Percentiles rank a stretch among this genome's conserved stretches.
phyloP scores from a whole-genome alignment of 176 grass and related monocot genomes.

The Zea mays region Zm-B73-REFERENCE-NAM-5.0 NC_050099.1:211478501-211479000 shows the following conservation, averaged over 20 bases:
- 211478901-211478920: slow-evolving; percentile 4
- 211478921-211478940: slow-evolving; percentile 18
- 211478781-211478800: slow-evolving; percentile 17
- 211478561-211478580: slow-evolving; percentile 45
- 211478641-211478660: slow-evolving; percentile 16
- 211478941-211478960: not conserved
- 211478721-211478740: slow-evolving; percentile 53
- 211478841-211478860: slow-evolving; percentile 39
- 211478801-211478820: slow-evolving; percentile 47
- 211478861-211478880: slow-evolving; percentile 12
- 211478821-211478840: slow-evolving; percentile 47
- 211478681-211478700: slow-evolving; percentile 54
- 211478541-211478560: slow-evolving; percentile 30
- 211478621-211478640: not conserved
- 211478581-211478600: slow-evolving; percentile 21
- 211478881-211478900: not conserved
- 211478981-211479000: slow-evolving; percentile 30
- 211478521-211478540: slow-evolving; percentile 20
- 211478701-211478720: slow-evolving; percentile 37
- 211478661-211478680: slow-evolving; percentile 35
- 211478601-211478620: not conserved
- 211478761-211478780: slow-evolving; percentile 26
- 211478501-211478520: not conserved
- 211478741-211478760: slow-evolving; percentile 33
- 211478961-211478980: slow-evolving; percentile 38